Evolutionary conservation across 805 yeast genomes (phyloP).

Genomic region (Saturnispora saitoi): DNA sequence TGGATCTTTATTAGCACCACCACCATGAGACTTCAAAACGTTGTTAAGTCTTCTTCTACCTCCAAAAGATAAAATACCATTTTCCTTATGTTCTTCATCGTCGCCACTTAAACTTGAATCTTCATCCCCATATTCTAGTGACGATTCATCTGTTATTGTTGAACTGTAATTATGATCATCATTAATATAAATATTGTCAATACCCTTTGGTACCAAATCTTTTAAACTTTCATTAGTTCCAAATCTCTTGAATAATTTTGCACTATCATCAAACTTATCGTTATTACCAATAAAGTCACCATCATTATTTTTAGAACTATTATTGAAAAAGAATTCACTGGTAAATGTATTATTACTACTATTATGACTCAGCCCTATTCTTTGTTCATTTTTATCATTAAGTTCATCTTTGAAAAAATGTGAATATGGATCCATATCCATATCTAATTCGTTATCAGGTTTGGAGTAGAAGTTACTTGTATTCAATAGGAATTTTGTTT

Average conservation of each 20-base stretch:
- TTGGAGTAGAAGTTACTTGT: slow-evolving; percentile 12
- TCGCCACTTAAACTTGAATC: neutral
- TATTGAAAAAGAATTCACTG: neutral
- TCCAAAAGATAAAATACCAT: slow-evolving; percentile 13
- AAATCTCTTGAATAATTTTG: slow-evolving; percentile 3
- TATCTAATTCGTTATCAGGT: slow-evolving; percentile 6
- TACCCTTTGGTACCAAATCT: slow-evolving; percentile 4
- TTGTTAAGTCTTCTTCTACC: neutral
- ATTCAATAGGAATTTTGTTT: slow-evolving; percentile 13
- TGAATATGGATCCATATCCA: slow-evolving; percentile 12
- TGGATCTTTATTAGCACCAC: neutral
- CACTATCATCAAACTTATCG: slow-evolving; percentile 4
- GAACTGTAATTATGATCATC: neutral
- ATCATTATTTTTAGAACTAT: neutral
- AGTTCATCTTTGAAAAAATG: slow-evolving; percentile 9
- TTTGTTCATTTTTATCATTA: neutral
- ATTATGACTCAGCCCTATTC: neutral
- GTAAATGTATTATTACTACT: neutral
- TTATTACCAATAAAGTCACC: neutral
- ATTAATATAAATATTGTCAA: neutral
- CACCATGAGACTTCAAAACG: neutral
- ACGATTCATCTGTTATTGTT: slow-evolving; percentile 5
- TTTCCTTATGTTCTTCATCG: slow-evolving; percentile 7
- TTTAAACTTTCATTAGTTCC: slow-evolving; percentile 8
- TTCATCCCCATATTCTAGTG: neutral